Conservation (phyloP, 2,329 filamentous ascomycete species). For the Ophiobolus disseminans region DNA sequence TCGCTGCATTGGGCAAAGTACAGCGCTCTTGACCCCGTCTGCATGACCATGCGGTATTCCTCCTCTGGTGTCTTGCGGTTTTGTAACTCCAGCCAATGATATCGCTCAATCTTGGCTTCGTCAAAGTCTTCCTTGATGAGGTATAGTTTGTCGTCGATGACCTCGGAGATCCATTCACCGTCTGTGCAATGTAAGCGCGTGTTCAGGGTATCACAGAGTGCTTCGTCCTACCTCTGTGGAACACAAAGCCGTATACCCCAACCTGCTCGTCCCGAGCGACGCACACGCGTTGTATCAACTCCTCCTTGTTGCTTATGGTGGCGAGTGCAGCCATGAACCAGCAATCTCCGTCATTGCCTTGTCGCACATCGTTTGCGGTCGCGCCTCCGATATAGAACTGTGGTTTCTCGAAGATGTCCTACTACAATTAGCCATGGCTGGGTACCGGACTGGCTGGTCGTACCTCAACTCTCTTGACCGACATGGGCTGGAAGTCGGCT, state of each 20-base stretch:
- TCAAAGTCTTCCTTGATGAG: slow-evolving; percentile 84
- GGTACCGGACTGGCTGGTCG: neutral
- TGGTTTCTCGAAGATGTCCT: slow-evolving; percentile 80
- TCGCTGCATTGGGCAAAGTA: slow-evolving; percentile 80
- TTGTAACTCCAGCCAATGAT: slow-evolving; percentile 73
- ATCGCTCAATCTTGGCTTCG: slow-evolving; percentile 73
- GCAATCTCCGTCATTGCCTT: slow-evolving; percentile 81
- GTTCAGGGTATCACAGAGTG: slow-evolving; percentile 6
- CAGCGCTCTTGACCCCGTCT: slow-evolving; percentile 76
- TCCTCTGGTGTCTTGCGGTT: slow-evolving; percentile 75
- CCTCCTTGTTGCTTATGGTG: slow-evolving; percentile 75
- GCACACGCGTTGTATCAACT: slow-evolving; percentile 75
- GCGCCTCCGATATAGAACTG: slow-evolving; percentile 80
- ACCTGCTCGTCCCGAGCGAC: slow-evolving; percentile 75
- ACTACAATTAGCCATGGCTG: slow-evolving; percentile 30
- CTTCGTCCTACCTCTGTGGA: slow-evolving; percentile 65
- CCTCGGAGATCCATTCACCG: slow-evolving; percentile 89
- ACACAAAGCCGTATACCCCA: slow-evolving; percentile 86
- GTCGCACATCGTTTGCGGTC: slow-evolving; percentile 77
- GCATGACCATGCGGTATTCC: slow-evolving; percentile 71
- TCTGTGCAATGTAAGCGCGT: slow-evolving; percentile 56
- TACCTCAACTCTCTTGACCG: slow-evolving; percentile 73
- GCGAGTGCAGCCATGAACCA: slow-evolving; percentile 85
- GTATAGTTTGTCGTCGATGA: slow-evolving; percentile 90
- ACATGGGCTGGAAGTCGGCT: slow-evolving; percentile 65